Evolutionary conservation across 2,329 filamentous ascomycete genomes (phyloP).

Genomic region (Venturia oleaginea): DNA sequence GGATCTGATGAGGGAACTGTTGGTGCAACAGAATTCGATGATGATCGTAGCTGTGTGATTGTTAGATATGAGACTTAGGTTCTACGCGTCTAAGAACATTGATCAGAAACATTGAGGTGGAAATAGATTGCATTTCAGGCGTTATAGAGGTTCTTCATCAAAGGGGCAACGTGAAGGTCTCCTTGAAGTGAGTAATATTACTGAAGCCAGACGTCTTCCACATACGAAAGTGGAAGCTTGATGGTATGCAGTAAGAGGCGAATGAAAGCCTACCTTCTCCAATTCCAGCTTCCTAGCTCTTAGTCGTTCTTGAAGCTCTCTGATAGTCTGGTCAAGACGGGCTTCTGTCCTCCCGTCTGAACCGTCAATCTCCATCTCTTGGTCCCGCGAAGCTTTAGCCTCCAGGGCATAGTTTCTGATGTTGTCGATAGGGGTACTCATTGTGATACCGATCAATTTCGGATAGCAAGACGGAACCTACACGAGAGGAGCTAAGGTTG

Average conservation of each 20-base stretch:
- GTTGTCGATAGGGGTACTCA: slow-evolving; percentile 10
- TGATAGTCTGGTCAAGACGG: slow-evolving; percentile 57
- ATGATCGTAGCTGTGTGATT: slow-evolving; percentile 37
- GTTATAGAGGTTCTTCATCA: background rate
- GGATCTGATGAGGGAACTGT: slow-evolving; percentile 26
- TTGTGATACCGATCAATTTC: background rate
- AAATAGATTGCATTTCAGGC: background rate
- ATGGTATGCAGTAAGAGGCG: background rate
- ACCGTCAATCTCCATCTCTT: slow-evolving; percentile 29
- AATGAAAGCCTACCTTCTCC: slow-evolving; percentile 29
- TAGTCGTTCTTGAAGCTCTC: slow-evolving; percentile 52
- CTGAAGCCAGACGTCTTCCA: too few species aligned
- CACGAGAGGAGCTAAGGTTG: background rate
- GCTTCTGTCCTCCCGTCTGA: slow-evolving; percentile 28
- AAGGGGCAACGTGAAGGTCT: too few species aligned
- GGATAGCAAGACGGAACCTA: background rate
- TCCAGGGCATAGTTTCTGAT: slow-evolving; percentile 17
- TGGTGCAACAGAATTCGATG: slow-evolving; percentile 19
- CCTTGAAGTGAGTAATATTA: background rate
- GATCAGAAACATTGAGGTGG: background rate
- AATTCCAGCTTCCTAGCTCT: slow-evolving; percentile 39
- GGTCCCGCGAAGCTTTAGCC: slow-evolving; percentile 20
- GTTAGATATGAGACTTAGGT: background rate
- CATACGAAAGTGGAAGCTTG: too few species aligned
- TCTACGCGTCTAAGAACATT: background rate